Evolutionary conservation across 1,284 basidiomycete genomes (phyloP).

Genomic region (Lignosus rhinocerotis): DNA sequence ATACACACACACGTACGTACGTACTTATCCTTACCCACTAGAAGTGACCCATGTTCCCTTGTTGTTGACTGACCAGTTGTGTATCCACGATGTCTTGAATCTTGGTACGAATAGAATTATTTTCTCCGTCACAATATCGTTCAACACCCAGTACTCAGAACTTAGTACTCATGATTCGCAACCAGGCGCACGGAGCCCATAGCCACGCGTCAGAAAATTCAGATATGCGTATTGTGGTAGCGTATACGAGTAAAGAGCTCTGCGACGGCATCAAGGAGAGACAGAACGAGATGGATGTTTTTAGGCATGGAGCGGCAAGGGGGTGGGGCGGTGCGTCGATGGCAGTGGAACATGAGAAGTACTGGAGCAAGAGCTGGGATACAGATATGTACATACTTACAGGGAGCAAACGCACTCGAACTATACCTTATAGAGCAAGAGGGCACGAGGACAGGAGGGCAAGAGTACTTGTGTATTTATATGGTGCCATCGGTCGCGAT

Average conservation of each 20-base stretch:
- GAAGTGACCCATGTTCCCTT: neutral
- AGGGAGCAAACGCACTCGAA: neutral
- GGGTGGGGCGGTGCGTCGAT: neutral
- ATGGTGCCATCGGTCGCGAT: slow-evolving; percentile 28
- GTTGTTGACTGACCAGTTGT: no score
- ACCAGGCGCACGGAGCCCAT: no score
- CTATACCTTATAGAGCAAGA: neutral
- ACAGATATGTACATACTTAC: neutral
- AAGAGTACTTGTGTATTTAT: slow-evolving; percentile 9
- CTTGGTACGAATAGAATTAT: no score
- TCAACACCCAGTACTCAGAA: no score
- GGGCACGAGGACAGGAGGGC: slow-evolving; percentile 1
- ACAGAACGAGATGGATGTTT: no score
- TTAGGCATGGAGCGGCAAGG: neutral
- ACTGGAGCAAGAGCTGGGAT: neutral
- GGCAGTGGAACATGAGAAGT: neutral
- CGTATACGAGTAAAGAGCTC: no score
- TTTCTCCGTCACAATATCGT: no score
- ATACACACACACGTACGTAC: no score
- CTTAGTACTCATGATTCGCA: no score
- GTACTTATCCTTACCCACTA: neutral
- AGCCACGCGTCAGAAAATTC: no score
- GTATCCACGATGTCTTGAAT: neutral
- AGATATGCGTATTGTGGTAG: no score
- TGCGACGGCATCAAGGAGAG: no score